Base-by-base conservation (phyloP, 2,329 filamentous ascomycete genomes). In the Venturia pyrina region DNA sequence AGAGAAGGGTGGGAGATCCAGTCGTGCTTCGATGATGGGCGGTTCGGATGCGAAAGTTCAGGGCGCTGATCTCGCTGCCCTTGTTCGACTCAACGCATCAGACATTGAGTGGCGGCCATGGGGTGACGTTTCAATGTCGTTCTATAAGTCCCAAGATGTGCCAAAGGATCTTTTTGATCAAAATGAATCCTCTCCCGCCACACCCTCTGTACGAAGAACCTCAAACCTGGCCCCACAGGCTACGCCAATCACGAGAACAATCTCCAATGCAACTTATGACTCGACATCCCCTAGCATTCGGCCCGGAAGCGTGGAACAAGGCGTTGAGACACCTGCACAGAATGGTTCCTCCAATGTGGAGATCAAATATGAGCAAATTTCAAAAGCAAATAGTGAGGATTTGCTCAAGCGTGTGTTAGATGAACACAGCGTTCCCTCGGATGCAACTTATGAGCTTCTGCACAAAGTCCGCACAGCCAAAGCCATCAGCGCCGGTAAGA, bases 401-500 rank as follows among this genome's bases (percentile, higher is more conserved):
- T 67, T 82, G 13, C 66, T 82, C 60, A 75, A 75, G 62, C 72
- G 76, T 21, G 75, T 76, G 24, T 63, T 80, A 15, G 69, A 81
- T 5, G 87, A 64, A n/a, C 43, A 65, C 43, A 46, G 89, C 67
- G 78, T 98, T 71, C 90, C 93, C 0, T 78, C 86, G 44, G 83
- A 89, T 61, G 82, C 87, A 15, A 88, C 87, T 69, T 98, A 96
- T 72, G 95, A 98, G 69, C 82, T 93, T 44, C 85, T 99, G 56
- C 88, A 93, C 70, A 89, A 91, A 65, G 78, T 97, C 28, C 88
- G 95, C 67, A 85, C 89, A 66, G 90, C 92, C n/a, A 89, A 92
- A 75, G 91, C 91, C 17, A 81, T 99, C 66, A 81, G 85, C 41
- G 83, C 82, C 1, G 87, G 89, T 0, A 74, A 82, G 15, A 82